phyloP scores from a whole-genome alignment of 306 rosid genomes.

The Hippophae gyantsensis region DNA sequence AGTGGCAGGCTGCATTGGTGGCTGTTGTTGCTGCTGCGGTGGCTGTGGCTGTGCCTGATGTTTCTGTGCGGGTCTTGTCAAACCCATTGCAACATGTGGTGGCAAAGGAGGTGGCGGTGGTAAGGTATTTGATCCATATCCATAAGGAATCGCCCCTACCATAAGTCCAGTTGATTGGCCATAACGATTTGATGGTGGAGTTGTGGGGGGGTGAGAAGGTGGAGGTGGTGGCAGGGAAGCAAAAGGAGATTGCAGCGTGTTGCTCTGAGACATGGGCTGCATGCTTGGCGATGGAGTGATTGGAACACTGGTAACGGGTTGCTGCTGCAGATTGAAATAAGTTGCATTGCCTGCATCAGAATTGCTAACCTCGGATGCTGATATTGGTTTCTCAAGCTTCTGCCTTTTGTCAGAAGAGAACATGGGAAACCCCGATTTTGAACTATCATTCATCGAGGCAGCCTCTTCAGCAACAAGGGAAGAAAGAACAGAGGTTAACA shows the following conservation, averaged over 20 bases:
- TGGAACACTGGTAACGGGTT: constrained; percentile 27
- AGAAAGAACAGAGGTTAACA: constrained; percentile 79
- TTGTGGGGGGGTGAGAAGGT: constrained; percentile 33
- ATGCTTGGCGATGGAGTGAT: constrained; percentile 29
- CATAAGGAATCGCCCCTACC: constrained; percentile 52
- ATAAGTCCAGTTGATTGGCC: constrained; percentile 51
- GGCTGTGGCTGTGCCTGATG: constrained; percentile 29
- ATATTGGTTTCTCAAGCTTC: constrained; percentile 53
- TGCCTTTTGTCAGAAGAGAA: constrained; percentile 65
- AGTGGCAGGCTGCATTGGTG: constrained; percentile 39
- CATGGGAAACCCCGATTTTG: constrained; percentile 39
- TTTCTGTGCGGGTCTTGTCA: constrained; percentile 49
- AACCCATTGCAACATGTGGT: constrained; percentile 51
- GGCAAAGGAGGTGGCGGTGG: constrained; percentile 85
- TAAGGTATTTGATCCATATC: constrained; percentile 43
- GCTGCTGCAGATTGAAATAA: constrained; percentile 42
- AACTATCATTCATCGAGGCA: constrained; percentile 51
- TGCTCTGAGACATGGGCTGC: constrained; percentile 43
- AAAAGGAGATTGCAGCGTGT: constrained; percentile 48
- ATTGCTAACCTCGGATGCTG: constrained; percentile 40
- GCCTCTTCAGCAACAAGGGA: constrained; percentile 96
- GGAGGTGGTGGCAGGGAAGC: constrained; percentile 35
- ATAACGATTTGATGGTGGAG: constrained; percentile 48
- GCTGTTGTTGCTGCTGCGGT: constrained; percentile 47
- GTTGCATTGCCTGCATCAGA: constrained; percentile 38